A percentile compares a stretch with the other conserved stretches of the same genome.
Conservation (phyloP, 306 rosid species). For the Arachis hypogaea region DNA sequence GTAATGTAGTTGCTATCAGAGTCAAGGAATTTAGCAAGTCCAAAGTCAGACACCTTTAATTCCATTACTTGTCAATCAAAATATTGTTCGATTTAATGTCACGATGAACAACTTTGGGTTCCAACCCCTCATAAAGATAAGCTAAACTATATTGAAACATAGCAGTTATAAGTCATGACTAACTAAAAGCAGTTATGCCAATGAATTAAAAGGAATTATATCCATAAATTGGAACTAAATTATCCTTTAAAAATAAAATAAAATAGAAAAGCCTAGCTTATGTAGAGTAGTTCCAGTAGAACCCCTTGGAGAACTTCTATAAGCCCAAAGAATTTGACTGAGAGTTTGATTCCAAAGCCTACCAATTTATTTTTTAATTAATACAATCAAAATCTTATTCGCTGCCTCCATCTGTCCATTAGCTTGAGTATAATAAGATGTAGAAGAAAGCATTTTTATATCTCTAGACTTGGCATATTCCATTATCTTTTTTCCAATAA, state of each 20-base stretch:
- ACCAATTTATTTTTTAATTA: too few species aligned
- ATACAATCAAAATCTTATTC: too few species aligned
- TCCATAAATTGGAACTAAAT: neutral
- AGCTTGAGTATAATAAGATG: too few species aligned
- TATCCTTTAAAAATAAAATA: neutral
- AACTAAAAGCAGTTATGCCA: neutral
- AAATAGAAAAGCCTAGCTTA: too few species aligned
- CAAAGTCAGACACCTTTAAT: slow-evolving; percentile 87
- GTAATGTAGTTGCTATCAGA: slow-evolving; percentile 78
- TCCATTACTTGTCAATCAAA: slow-evolving; percentile 84
- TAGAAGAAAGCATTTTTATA: too few species aligned
- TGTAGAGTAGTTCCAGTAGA: too few species aligned
- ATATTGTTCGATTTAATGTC: slow-evolving; percentile 89
- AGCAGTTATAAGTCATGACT: neutral
- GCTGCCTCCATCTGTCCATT: too few species aligned
- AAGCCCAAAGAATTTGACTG: too few species aligned
- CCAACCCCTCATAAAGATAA: slow-evolving; percentile 88
- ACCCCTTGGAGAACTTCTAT: too few species aligned
- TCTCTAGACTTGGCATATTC: too few species aligned
- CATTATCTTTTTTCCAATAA: too few species aligned
- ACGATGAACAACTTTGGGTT: slow-evolving; percentile 92
- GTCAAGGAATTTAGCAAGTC: slow-evolving; percentile 86
- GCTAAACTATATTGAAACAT: slow-evolving; percentile 59
- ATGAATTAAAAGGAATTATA: neutral
- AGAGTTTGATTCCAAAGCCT: too few species aligned